phyloP scores from a whole-genome alignment of 345 rosid genomes.

The Lepidium didymum region DNA sequence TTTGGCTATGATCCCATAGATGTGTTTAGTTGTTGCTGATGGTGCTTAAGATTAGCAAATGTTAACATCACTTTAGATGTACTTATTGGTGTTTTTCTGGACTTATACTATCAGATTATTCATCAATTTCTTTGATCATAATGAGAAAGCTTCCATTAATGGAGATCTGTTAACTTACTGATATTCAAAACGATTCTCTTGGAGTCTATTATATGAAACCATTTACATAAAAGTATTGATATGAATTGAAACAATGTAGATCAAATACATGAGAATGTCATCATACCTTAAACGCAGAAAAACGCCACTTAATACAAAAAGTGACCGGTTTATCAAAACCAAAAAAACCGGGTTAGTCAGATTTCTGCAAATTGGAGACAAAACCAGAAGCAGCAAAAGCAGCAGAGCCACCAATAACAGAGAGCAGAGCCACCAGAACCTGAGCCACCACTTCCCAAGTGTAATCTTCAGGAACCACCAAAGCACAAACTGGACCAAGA shows the following conservation, averaged over 20 bases:
- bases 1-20: too few relatives aligned
- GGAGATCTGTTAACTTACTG: neutral
- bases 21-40: too few relatives aligned
- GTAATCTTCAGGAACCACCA: constrained; percentile 77
- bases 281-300: neutral
- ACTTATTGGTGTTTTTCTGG: too few relatives aligned
- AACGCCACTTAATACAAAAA: neutral
- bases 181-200: neutral
- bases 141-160: neutral
- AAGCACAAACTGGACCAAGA: constrained; percentile 73
- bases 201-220: constrained; percentile 15
- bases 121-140: too few relatives aligned
- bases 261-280: neutral
- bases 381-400: constrained; percentile 81
- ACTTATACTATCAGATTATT: too few relatives aligned
- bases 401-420: constrained; percentile 73
- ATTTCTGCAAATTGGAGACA: constrained; percentile 79
- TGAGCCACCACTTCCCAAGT: constrained; percentile 62
- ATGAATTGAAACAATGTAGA: neutral
- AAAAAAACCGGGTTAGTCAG: constrained; percentile 23
- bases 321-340: neutral
- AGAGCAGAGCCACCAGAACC: constrained; percentile 43
- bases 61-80: too few relatives aligned
- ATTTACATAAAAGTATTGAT: constrained; percentile 5
- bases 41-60: too few relatives aligned